These are phyloP conservation scores for Wickerhamomyces sp. DNA, from an alignment of 1,139 yeast genomes.

Conservation along the genomic window DNA sequence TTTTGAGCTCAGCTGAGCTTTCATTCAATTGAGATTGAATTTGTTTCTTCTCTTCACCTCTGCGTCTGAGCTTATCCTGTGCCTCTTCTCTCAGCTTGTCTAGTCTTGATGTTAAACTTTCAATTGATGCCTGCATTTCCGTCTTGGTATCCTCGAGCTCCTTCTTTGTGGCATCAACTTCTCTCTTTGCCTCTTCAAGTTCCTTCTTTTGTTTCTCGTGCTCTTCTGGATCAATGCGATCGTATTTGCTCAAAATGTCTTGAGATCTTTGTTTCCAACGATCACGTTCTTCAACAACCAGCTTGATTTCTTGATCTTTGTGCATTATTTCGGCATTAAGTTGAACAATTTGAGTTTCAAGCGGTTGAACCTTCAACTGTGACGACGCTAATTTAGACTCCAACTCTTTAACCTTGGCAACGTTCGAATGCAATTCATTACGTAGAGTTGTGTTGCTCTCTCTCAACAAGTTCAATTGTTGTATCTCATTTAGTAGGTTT, in stretches of 20 bases:
- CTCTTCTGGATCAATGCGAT: slow-evolving; percentile 44
- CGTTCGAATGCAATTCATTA: slow-evolving; percentile 36
- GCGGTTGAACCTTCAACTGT: slow-evolving; percentile 30
- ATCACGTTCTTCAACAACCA: slow-evolving; percentile 38
- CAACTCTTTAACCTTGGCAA: slow-evolving; percentile 26
- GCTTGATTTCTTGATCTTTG: slow-evolving; percentile 35
- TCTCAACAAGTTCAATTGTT: slow-evolving; percentile 63
- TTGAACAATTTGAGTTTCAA: slow-evolving; percentile 30
- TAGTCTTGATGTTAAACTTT: slow-evolving; percentile 17
- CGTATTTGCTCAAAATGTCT: slow-evolving; percentile 42
- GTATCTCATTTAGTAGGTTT: slow-evolving; percentile 54
- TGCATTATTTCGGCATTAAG: slow-evolving; percentile 35
- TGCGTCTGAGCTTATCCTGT: slow-evolving; percentile 34
- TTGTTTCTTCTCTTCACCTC: slow-evolving; percentile 25
- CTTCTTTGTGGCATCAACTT: slow-evolving; percentile 19
- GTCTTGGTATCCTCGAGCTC: slow-evolving; percentile 23
- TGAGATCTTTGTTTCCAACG: slow-evolving; percentile 51
- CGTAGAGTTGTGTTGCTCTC: slow-evolving; percentile 72
- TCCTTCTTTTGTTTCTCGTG: slow-evolving; percentile 33
- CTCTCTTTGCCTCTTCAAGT: slow-evolving; percentile 17
- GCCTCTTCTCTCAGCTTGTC: slow-evolving; percentile 29
- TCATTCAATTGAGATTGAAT: slow-evolving; percentile 3
- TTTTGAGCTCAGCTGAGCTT: slow-evolving; percentile 11
- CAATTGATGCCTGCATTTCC: slow-evolving; percentile 4
- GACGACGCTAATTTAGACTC: slow-evolving; percentile 28